phyloP scores from a whole-genome alignment of 2,329 filamentous ascomycete species.

The Cryphonectria radicalis region DNA sequence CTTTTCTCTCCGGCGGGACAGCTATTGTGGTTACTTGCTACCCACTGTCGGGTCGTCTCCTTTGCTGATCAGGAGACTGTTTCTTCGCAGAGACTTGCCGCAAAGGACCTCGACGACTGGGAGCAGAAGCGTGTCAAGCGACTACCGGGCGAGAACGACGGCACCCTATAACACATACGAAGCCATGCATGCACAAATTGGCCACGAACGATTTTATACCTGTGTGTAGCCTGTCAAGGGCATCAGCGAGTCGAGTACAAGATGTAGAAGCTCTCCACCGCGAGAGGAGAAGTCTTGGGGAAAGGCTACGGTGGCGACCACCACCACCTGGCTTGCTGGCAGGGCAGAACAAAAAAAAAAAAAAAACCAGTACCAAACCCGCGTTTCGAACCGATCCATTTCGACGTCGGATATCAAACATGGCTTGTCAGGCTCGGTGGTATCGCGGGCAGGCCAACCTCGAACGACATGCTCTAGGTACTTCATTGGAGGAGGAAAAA shows the following conservation, averaged over 20 bases:
- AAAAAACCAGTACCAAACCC: background rate
- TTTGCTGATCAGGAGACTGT: slow-evolving; percentile 21
- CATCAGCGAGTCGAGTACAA: background rate
- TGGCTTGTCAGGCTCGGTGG: slow-evolving; percentile 9
- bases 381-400: slow-evolving; percentile 11
- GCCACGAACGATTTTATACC: background rate
- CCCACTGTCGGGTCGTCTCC: background rate
- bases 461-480: slow-evolving; percentile 13
- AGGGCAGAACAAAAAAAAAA: background rate
- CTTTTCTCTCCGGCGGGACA: background rate
- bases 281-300: background rate
- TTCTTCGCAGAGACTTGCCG: slow-evolving; percentile 68
- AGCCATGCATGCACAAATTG: background rate
- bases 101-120: slow-evolving; percentile 94
- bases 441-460: slow-evolving; percentile 6
- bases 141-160: slow-evolving; percentile 87
- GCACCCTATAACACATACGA: slow-evolving; percentile 59
- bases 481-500: slow-evolving; percentile 1
- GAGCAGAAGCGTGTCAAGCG: slow-evolving; percentile 94
- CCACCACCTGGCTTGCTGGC: background rate
- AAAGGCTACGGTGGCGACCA: background rate
- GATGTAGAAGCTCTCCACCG: background rate
- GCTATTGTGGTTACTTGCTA: background rate
- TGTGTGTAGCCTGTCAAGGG: slow-evolving; percentile 8
- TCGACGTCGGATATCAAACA: background rate